Conservation (phyloP, 768 basidiomycete genomes). For the Suillus bovinus region DNA sequence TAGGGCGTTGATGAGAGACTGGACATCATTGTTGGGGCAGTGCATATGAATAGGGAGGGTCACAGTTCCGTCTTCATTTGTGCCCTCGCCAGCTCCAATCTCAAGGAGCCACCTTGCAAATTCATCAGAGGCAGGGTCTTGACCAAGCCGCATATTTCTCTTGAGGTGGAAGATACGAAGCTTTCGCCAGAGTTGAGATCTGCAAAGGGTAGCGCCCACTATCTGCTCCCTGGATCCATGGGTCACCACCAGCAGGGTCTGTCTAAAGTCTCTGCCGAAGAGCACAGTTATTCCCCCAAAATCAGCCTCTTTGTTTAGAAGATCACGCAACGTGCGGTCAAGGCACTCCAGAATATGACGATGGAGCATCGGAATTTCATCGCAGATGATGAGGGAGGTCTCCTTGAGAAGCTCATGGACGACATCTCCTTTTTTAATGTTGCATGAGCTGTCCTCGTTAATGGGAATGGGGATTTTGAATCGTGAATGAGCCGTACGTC, state of each 20-base stretch:
- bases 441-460: slow-evolving; percentile 30
- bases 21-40: slow-evolving; percentile 5
- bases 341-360: slow-evolving; percentile 39
- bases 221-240: slow-evolving; percentile 39
- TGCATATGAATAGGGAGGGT: slow-evolving; percentile 27
- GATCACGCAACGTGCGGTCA: slow-evolving; percentile 37
- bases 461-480: slow-evolving; percentile 48
- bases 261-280: slow-evolving; percentile 51
- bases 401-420: slow-evolving; percentile 33
- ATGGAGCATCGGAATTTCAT: slow-evolving; percentile 44
- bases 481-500: slow-evolving; percentile 21
- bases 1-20: slow-evolving; percentile 11
- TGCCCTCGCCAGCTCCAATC: slow-evolving; percentile 34
- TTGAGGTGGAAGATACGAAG: slow-evolving; percentile 34
- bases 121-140: slow-evolving; percentile 21
- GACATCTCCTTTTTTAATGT: slow-evolving; percentile 33
- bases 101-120: slow-evolving; percentile 41
- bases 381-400: slow-evolving; percentile 43
- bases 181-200: slow-evolving; percentile 39
- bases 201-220: slow-evolving; percentile 35
- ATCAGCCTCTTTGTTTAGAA: slow-evolving; percentile 24
- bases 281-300: slow-evolving; percentile 44
- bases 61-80: slow-evolving; percentile 23
- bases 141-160: slow-evolving; percentile 43
- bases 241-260: slow-evolving; percentile 45